These are phyloP conservation scores for Phoma sp. DNA, from an alignment of 2,329 filamentous ascomycete species.

Conservation along the genomic window DNA sequence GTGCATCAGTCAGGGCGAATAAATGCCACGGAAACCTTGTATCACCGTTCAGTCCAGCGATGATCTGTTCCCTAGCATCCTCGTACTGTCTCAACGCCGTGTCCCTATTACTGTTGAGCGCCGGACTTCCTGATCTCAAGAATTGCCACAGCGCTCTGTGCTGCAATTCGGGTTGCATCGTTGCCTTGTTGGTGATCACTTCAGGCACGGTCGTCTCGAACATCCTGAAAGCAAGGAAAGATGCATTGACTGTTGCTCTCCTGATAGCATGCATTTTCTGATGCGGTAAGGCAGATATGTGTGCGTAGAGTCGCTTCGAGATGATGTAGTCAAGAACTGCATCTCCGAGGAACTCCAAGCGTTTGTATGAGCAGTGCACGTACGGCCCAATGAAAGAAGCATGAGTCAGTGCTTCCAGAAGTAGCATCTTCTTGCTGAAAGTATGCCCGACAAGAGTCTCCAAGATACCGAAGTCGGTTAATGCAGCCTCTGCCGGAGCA, in stretches of 20 bases:
- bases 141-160: slow-evolving; percentile 69
- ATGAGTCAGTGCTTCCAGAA: slow-evolving; percentile 84
- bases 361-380: slow-evolving; percentile 66
- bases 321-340: slow-evolving; percentile 82
- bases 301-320: slow-evolving; percentile 66
- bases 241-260: slow-evolving; percentile 78
- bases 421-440: slow-evolving; percentile 71
- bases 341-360: slow-evolving; percentile 89
- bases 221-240: slow-evolving; percentile 79
- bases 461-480: slow-evolving; percentile 51
- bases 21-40: slow-evolving; percentile 77
- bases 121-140: slow-evolving; percentile 65
- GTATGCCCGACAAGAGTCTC: slow-evolving; percentile 74
- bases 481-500: slow-evolving; percentile 17
- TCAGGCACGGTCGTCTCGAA: slow-evolving; percentile 63
- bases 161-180: slow-evolving; percentile 35
- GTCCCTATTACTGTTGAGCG: slow-evolving; percentile 59
- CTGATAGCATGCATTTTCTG: slow-evolving; percentile 78
- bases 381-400: slow-evolving; percentile 61
- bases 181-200: slow-evolving; percentile 42
- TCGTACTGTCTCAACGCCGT: slow-evolving; percentile 57
- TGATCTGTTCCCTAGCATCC: slow-evolving; percentile 58
- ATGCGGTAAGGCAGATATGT: slow-evolving; percentile 58
- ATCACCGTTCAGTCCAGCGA: slow-evolving; percentile 58
- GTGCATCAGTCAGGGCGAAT: slow-evolving; percentile 64